Conservation (phyloP, 331 rosid species). For the Dryas integrifolia region DNA sequence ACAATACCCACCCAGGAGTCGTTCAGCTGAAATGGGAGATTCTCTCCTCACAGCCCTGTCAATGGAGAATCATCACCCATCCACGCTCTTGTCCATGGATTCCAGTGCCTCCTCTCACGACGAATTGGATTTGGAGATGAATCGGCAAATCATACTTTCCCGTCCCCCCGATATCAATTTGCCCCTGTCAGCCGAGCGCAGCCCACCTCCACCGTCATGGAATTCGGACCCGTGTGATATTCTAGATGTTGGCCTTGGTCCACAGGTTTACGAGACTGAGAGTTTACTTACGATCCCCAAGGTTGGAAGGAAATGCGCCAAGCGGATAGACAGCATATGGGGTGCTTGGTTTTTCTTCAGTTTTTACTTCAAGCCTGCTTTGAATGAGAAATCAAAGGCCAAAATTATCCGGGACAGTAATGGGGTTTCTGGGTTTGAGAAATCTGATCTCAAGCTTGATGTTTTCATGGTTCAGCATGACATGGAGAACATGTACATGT, state of each 20-base stretch:
- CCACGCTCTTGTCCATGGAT: constrained; percentile 93
- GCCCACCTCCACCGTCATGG: constrained; percentile 83
- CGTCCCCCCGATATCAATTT: constrained; percentile 83
- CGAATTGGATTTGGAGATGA: constrained; percentile 92
- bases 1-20: constrained; percentile 49
- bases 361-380: constrained; percentile 78
- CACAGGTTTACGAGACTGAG: constrained; percentile 81
- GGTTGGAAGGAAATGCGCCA: constrained; percentile 78
- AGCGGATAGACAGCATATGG: constrained; percentile 87
- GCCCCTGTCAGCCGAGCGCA: constrained; percentile 86
- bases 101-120: constrained; percentile 95
- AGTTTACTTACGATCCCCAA: constrained; percentile 64
- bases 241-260: constrained; percentile 78
- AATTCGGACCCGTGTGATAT: constrained; percentile 74
- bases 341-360: constrained; percentile 99
- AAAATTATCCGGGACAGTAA: constrained; percentile 69
- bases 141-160: constrained; percentile 65
- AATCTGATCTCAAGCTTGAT: constrained; percentile 87
- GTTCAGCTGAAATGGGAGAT: constrained; percentile 73
- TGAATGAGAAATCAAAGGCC: constrained; percentile 77
- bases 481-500: constrained; percentile 99
- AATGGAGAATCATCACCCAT: constrained; percentile 95
- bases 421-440: constrained; percentile 74
- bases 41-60: constrained; percentile 62
- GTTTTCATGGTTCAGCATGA: constrained; percentile 96